Conservation (phyloP, 441 rosid genomes). For the Aquilaria agallochum region DNA sequence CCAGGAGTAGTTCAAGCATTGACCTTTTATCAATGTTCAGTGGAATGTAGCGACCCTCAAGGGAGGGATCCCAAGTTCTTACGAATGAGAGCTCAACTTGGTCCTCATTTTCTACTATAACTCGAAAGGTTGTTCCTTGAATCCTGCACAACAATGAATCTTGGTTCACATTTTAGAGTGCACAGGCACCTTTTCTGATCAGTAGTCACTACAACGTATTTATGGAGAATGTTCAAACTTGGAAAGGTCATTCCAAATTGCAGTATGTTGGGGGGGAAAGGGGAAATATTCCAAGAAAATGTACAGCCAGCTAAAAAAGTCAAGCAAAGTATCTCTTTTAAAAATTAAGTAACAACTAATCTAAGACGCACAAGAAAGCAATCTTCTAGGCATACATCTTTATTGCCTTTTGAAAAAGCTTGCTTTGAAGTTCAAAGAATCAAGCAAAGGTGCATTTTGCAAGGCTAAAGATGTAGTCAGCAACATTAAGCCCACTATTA, state of each 20-base stretch:
- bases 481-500: too few species aligned
- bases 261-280: constrained; percentile 1
- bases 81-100: constrained; percentile 45
- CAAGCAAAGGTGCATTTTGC: too few species aligned
- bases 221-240: not conserved
- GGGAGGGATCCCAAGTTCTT: constrained; percentile 43
- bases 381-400: too few species aligned
- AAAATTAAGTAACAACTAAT: not conserved
- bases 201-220: constrained; percentile 5
- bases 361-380: too few species aligned
- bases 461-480: too few species aligned
- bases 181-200: not conserved
- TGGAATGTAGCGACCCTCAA: constrained; percentile 43
- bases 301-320: not conserved
- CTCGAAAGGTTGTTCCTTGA: constrained; percentile 32
- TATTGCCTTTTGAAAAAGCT: too few species aligned
- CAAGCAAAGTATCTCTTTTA: not conserved
- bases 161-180: constrained; percentile 15
- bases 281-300: not conserved
- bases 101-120: constrained; percentile 40
- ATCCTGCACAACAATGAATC: constrained; percentile 33
- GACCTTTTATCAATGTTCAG: constrained; percentile 69
- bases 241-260: not conserved
- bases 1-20: constrained; percentile 16
- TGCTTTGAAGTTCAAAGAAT: too few species aligned